Evolutionary conservation across 257 asterid genomes (phyloP), one percentile per base, ranked within the genome.

Genomic region (Mitragyna speciosa): DNA sequence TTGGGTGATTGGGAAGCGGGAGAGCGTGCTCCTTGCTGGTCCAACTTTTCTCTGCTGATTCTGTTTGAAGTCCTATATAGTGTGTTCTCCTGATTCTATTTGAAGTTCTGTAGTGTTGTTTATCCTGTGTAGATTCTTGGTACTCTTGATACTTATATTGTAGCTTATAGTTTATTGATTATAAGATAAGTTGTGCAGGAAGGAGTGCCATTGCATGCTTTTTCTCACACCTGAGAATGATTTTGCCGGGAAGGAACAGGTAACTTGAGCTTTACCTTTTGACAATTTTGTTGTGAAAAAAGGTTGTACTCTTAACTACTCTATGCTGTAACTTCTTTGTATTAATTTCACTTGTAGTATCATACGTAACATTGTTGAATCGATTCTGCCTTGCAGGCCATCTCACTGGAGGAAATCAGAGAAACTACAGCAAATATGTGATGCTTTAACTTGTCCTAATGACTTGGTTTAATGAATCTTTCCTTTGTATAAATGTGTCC

Each of bases 151-250:
- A 36, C 41, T 36, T 43, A 15, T 3, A 1, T 17, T 66, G 36
- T 59, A 73, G 52, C 20, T 36, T 30, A 70, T 65, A 70, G 76
- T 59, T 80, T 59, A 64, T 0, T 79, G 31, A 86, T 56, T 45
- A 17, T 12, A 68, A 56, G 75, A 51, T 75, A 76, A 33, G 33
- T 48, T 77, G 87, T 65, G 80, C 90, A 90, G 94, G 92, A 91
- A 90, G 87, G 98, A 94, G 82, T 94, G 98, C 84, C 98, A 94
- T 88, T 94, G 98, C 90, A 94, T 94, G 98, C 97, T 94, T 78
- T 94, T 94, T 66, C 94, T 92, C 36, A 94, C 96, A 66, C 86
- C 97, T 41, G 97, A 94, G 19, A 94, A 94, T 31, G 98, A 92
- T 84, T 94, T 94, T 88, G 98, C 98, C 49, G 98, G 98, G 73